Conservation (phyloP, 2,329 filamentous ascomycete genomes). For the Nemania sp. region DNA sequence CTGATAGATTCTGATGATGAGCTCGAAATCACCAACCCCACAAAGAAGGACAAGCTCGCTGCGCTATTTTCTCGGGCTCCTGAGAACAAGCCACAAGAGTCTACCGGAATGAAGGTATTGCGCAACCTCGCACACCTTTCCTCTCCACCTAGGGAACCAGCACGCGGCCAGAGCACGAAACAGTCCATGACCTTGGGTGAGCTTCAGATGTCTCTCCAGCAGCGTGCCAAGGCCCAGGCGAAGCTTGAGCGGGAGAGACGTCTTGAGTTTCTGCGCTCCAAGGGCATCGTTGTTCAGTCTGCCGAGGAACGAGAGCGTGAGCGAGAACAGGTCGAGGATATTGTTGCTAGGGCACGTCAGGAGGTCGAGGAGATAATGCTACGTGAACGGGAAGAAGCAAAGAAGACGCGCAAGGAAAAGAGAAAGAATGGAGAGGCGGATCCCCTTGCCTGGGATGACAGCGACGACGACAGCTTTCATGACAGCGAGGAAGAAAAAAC, state of each 20-base stretch:
- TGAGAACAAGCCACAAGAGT: slow-evolving; percentile 64
- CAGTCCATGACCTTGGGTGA: slow-evolving; percentile 69
- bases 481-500: slow-evolving; percentile 51
- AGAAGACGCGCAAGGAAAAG: slow-evolving; percentile 60
- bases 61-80: slow-evolving; percentile 74
- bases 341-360: slow-evolving; percentile 80
- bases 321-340: slow-evolving; percentile 81
- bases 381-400: slow-evolving; percentile 74
- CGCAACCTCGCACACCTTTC: slow-evolving; percentile 74
- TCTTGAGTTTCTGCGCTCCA: slow-evolving; percentile 75
- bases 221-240: slow-evolving; percentile 79
- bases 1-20: slow-evolving; percentile 60
- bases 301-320: slow-evolving; percentile 84
- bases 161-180: slow-evolving; percentile 49
- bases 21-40: slow-evolving; percentile 61
- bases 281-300: slow-evolving; percentile 81
- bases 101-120: slow-evolving; percentile 67
- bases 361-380: slow-evolving; percentile 81
- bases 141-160: slow-evolving; percentile 60
- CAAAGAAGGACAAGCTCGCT: slow-evolving; percentile 57
- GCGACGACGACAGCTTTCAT: slow-evolving; percentile 49
- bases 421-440: slow-evolving; percentile 51
- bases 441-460: slow-evolving; percentile 61
- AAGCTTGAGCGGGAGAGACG: slow-evolving; percentile 75
- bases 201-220: slow-evolving; percentile 69